These are phyloP conservation scores for Diplodia scrobiculata DNA, from an alignment of 2,329 filamentous ascomycete genomes.

Conservation along the genomic window DNA sequence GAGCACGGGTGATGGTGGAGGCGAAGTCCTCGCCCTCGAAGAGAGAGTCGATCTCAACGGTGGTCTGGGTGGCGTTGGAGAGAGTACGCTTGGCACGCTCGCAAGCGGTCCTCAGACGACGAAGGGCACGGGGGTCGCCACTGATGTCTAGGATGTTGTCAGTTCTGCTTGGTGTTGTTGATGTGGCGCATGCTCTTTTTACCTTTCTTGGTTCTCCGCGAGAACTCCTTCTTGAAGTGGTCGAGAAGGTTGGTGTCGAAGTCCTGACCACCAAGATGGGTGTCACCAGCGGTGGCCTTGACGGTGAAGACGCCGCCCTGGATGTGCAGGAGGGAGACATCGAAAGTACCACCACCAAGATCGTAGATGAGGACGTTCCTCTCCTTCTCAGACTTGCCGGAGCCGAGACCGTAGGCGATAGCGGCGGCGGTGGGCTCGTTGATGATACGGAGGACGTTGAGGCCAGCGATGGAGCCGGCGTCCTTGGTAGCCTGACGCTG, in stretches of 20 bases:
- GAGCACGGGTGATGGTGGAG: constrained; percentile 93
- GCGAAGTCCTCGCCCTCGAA: constrained; percentile 98
- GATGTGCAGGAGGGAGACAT: constrained; percentile 99
- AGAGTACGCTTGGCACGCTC: constrained; percentile 99
- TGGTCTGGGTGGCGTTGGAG: constrained; percentile 95
- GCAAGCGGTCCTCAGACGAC: constrained; percentile 94
- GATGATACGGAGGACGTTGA: constrained; percentile 99
- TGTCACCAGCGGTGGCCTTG: constrained; percentile 97
- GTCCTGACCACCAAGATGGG: constrained; percentile 91
- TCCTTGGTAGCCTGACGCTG: constrained; percentile 99
- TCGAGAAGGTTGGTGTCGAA: constrained; percentile 96
- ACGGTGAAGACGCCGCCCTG: constrained; percentile 99
- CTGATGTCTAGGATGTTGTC: constrained; percentile 52
- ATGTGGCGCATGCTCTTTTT: too few species aligned
- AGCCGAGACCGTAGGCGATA: constrained; percentile 95
- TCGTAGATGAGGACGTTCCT: constrained; percentile 99
- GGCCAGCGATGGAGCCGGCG: constrained; percentile 92
- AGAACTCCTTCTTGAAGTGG: constrained; percentile 96
- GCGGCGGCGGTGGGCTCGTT: constrained; percentile 99
- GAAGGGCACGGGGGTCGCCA: constrained; percentile 85
- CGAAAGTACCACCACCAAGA: constrained; percentile 99
- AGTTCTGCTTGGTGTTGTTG: too few species aligned
- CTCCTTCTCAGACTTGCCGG: constrained; percentile 95
- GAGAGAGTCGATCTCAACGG: constrained; percentile 97
- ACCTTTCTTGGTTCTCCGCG: constrained; percentile 76